Evolutionary conservation across 306 rosid species (phyloP), one percentile per base, ranked within the genome.

Genomic region (Crotalaria pallida): DNA sequence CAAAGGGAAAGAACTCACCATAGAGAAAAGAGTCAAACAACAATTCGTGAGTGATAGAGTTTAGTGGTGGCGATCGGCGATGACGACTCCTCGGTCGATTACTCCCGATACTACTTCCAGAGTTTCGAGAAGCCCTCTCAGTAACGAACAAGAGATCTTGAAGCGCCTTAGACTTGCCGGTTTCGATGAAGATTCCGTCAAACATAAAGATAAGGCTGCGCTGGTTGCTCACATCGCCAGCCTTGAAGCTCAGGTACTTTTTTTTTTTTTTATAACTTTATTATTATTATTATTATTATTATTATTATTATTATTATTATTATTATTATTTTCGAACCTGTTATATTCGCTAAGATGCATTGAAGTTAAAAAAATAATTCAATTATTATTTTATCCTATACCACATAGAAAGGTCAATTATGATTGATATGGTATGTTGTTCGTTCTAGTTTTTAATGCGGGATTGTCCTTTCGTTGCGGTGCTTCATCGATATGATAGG

Each of bases 171-270:
- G 62, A 40, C 86, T 69, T 11, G 87, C 87, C 31, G 96, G 90
- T 13, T 79, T 89, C 41, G 90, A 83, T 40, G 96, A 87, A 77
- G 90, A 86, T 31, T 83, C 92, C 9, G 78, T 87, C 60, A 68
- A 72, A 50, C 85, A 77, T 6, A 77, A 86, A 38, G 96, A 89
- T 58, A 89, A 89, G 81, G 96, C 96, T 68, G 84, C 88, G 50
- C 92, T 89, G 61, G 82, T 89, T n/a, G 82, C 86, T 15, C 85
- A 87, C 78, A 87, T 89, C 34, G 83, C 96, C 2, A 85, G 83
- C 75, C 90, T 89, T 45, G 90, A 87, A 80, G 88, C 84, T 65
- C 86, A 87, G 88, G 96, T 88, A 78, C 52, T 22, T 34, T 72
- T 8, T 33, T n/a, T n/a, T n/a, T n/a, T n/a, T n/a, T n/a, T n/a